These are phyloP conservation scores for Amaranthus hypochondriacus DNA, from an alignment of 148 eudicot genomes.

Conservation along the genomic window DNA sequence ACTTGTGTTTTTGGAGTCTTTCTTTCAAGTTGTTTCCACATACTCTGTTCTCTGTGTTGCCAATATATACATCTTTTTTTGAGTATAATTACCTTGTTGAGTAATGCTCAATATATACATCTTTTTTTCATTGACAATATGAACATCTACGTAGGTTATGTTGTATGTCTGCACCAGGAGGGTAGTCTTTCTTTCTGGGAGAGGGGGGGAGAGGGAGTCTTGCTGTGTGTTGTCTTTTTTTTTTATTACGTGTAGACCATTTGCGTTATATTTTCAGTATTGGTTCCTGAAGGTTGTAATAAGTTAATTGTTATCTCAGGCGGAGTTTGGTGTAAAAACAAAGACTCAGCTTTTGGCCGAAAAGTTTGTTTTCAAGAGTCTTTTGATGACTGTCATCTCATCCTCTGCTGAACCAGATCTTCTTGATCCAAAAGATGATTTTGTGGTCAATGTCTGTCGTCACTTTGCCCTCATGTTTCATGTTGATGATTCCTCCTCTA, in stretches of 20 bases:
- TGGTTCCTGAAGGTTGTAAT: background rate
- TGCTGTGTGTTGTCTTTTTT: background rate
- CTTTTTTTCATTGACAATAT: background rate
- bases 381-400: constrained; percentile 83
- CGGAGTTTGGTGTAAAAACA: constrained; percentile 94
- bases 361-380: constrained; percentile 88
- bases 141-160: too few relatives aligned
- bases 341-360: constrained; percentile 99
- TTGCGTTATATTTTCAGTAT: background rate
- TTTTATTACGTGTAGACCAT: background rate
- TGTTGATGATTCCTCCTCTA: constrained; percentile 49
- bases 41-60: background rate
- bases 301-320: constrained; percentile 39
- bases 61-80: background rate
- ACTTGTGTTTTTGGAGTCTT: background rate
- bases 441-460: constrained; percentile 64
- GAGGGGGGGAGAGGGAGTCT: background rate
- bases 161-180: too few relatives aligned
- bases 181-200: background rate
- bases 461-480: constrained; percentile 93
- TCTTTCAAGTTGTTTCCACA: background rate
- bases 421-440: constrained; percentile 69
- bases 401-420: constrained; percentile 84
- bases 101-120: background rate
- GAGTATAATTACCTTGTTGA: background rate